Base-by-base conservation (phyloP, 164 flowering plant genomes). In the Houttuynia cordata region DNA sequence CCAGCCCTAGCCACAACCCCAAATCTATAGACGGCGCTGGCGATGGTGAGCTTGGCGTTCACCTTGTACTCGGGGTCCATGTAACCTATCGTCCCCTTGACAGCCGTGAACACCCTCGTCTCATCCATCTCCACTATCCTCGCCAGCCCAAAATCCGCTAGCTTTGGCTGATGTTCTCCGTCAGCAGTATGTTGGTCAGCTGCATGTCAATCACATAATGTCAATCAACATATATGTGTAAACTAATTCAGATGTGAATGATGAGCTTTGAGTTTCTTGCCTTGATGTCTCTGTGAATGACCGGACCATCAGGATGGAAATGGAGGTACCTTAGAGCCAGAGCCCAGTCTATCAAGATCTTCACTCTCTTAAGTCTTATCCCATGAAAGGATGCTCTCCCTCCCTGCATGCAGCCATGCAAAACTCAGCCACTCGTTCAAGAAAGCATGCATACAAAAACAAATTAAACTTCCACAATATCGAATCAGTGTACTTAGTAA, bases 21-120 rank as follows among this genome's bases (percentile, higher is more conserved):
- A 62, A 82, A 84, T 64, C 94, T 82, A 59, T 82, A 86, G 50
- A 83, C 72, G 25, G 84, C 87, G 54, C 91, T 87, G 10, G 84
- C 88, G 64, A 80, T 67, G 8, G 95, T 87, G 51, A 84, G 79
- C 67, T 81, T 85, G 57, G 95, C 88, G 67, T 85, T 84, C 64
- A 68, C 83, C 86, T 83, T 83, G 63, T 87, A 87, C 55, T 87
- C 88, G 25, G 87, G 87, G 61, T 84, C 95, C 95, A 87, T 84
- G 64, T 84, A 87, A 20, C 90, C 95, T 47, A 84, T 73, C 25
- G 91, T 85, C 60, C 91, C 95, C 47, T 84, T 73, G 19, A 87
- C 88, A 66, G 81, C 88, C 5, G 94, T 87, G 56, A 80, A 84
- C 12, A 87, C 94, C 62, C 82, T 83, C 68, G 78, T 84, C 70